Evolutionary conservation across 257 asterid species (phyloP), one percentile per base, ranked within the genome.

Genomic region (Salvia rosmarinus): DNA sequence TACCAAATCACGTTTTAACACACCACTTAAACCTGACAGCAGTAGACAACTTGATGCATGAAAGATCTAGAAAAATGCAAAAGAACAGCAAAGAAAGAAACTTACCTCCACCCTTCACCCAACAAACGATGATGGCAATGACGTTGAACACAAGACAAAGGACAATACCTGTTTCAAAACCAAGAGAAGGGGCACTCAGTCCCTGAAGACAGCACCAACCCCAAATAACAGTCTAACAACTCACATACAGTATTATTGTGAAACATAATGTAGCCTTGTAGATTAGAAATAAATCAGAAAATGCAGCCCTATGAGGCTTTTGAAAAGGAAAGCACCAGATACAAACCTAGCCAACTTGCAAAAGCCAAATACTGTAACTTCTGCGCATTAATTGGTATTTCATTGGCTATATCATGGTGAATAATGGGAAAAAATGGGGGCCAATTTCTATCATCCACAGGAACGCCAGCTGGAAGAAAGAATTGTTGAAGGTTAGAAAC

Each of bases 81-180:
- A 21, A 63, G 14, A 30, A 28, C 6, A 43, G 67, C 25, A 32
- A 60, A 9, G 14, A 52, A 12, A 68, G 65, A 64, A 71, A 77
- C 95, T 55, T 79, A 93, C 97, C 98, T 34, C 96, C 97, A 39
- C 88, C 95, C 85, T 82, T 82, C 79, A 89, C 88, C 98, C 98
- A 93, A 75, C 95, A 89, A 75, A 91, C 88, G 64, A 86, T 85
- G 81, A 87, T 81, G 14, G 96, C 97, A 73, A 86, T 67, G 71
- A 89, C 84, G 85, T 93, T 93, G 85, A 93, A 90, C 72, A 75
- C 82, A 60, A 93, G 98, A 83, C 98, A 93, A 76, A 93, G 87
- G 70, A 90, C 89, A 47, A 93, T 87, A 62, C 98, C 98, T 93
- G 86, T 39, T 81, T 40, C 64, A 59, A 77, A 73, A 72, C 60